Evolutionary conservation across 2,329 filamentous ascomycete species (phyloP), one percentile per base, ranked within the genome.

Genomic region (Aureobasidium sp.): DNA sequence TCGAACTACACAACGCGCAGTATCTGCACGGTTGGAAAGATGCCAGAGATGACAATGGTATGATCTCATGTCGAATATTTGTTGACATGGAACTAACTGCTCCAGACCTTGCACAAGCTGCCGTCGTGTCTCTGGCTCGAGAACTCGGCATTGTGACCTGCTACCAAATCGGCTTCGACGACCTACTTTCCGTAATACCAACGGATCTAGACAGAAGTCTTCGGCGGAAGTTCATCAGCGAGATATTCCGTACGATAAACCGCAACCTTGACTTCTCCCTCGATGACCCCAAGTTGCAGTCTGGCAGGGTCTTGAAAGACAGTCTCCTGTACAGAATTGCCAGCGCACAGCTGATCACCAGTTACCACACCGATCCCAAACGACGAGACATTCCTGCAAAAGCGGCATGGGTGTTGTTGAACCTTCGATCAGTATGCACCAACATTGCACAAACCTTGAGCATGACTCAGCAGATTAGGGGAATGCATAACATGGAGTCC

Each of bases 211-310:
- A 65, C 85, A 82, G 80, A 54, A 84, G 88, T 64, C 76, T 84
- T 57, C 79, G 78, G 42, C 85, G 89, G 64, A 77, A 90, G 10
- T 85, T 90, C 61, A 63, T 70, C 59, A 67, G 87, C 84, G 81
- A 60, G 83, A 88, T 91, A 13, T 84, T 89, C 57, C 80, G 83
- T 42, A 83, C 88, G 61, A 76, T 92, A 55, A 87, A 86, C 64
- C 79, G 89, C 31, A 84, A 86, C 53, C 83, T 92, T 50, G 93
- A 97, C 74, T 95, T 92, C 69, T 88, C 90, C 0, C 82, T 89
- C 51, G 89, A 95, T 62, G 77, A 83, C 1, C 81, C 84, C 46
- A 83, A 88, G 66, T 86, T 93, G 62, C 64, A 67, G 65, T 74
- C 66, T 57, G 49, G 74, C 69, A 80, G 85, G 61, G 77, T 95